Base-by-base conservation (phyloP, 352 stramenopile species). In the Aphanomyces euteiches region DNA sequence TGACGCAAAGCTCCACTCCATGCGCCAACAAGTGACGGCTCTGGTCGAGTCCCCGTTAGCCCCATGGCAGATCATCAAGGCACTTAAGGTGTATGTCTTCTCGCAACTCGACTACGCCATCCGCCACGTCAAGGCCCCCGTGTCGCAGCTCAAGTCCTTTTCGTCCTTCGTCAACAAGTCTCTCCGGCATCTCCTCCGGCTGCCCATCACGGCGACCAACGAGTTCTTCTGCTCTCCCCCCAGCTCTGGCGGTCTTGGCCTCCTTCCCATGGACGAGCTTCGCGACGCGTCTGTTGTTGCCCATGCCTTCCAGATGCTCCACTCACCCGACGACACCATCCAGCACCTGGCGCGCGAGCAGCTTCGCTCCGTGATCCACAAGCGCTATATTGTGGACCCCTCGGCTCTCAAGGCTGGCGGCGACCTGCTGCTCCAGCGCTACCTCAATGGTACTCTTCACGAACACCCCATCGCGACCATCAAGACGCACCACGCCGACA, bases 31-130 rank as follows among this genome's bases (percentile, higher is more conserved):
- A 47, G 37, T 67, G 8, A 10, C 36, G 37, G 37, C 37, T 36
- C 40, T 72, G n/a, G 53, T 72, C 3, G 17, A 40, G 6, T 47
- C 38, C 5, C 2, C 40, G 17, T 47, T 72, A 4, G 56, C 54
- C 4, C 53, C 54, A 36, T 66, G 54, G 54, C 66, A 67, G 41
- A 67, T 67, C 66, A 5, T 72, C 28, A 72, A 72, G 7, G 66
- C 66, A 1, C 3, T 72, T 43, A 72, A 72, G 56, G 28, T 58
- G 12, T 67, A 67, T 38, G 47, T 72, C 4, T 58, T 57, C 38
- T 39, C 19, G 34, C 6, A 59, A n/a, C 41, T 69, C 13, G 61
- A 69, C 8, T 69, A 56, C 21, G 39, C 47, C 39, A n/a, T 69
- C 7, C 61, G 45, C 6, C 41, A 69, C n/a, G 7, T 59, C 39